Percentiles rank a stretch among this genome's conserved stretches.
phyloP scores from a whole-genome alignment of 805 yeast genomes.

The Candida silvicultrix region DNA sequence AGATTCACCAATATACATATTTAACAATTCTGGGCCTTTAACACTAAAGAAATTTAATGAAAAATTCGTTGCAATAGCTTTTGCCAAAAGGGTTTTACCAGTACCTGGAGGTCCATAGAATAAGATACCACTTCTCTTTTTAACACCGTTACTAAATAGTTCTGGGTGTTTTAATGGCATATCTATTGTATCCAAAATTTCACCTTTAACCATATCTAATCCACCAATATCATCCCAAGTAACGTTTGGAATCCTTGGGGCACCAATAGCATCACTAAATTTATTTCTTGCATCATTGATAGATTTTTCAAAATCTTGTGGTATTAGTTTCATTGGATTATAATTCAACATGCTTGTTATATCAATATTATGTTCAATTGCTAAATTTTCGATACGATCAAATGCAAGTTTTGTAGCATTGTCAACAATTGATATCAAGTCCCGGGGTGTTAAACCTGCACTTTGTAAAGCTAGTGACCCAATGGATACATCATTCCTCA shows the following conservation, averaged over 20 bases:
- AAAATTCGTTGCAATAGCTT: constrained; percentile 95
- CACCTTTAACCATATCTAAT: constrained; percentile 81
- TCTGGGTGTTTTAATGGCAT: constrained; percentile 94
- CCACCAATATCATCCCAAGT: constrained; percentile 99
- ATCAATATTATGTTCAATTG: constrained; percentile 6
- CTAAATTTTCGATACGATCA: constrained; percentile 35
- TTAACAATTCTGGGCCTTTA: constrained; percentile 93
- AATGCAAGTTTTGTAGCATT: constrained; percentile 56
- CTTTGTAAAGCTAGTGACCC: constrained; percentile 69
- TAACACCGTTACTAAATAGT: constrained; percentile 79
- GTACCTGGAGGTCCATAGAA: constrained; percentile 99
- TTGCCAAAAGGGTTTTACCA: constrained; percentile 92
- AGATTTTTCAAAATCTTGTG: constrained; percentile 61
- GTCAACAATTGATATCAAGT: constrained; percentile 63
- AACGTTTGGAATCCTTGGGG: constrained; percentile 92
- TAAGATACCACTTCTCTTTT: constrained; percentile 88
- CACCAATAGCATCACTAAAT: constrained; percentile 92
- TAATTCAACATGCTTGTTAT: constrained; percentile 26
- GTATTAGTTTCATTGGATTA: constrained; percentile 45
- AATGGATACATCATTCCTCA: constrained; percentile 46
- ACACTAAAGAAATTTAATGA: constrained; percentile 93
- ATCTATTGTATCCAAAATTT: constrained; percentile 91
- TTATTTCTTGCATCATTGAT: constrained; percentile 79
- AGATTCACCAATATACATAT: constrained; percentile 98
- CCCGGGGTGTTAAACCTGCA: constrained; percentile 89